Percentiles rank a stretch among this genome's conserved stretches.
phyloP scores from a whole-genome alignment of 306 rosid genomes.

The Canavalia ensiformis region DNA sequence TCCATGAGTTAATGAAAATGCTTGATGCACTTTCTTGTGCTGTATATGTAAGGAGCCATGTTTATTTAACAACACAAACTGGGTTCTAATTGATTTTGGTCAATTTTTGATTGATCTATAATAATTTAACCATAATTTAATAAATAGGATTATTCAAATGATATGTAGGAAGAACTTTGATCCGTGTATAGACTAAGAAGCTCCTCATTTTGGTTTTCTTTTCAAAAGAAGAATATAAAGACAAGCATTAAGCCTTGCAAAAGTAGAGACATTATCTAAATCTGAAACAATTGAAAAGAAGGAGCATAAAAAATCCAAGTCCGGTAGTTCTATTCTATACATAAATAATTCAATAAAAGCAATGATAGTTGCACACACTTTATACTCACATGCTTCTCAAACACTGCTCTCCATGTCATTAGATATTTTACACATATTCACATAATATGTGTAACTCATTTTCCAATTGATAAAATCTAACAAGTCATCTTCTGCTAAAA shows the following conservation, averaged over 20 bases:
- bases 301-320: slow-evolving; percentile 60
- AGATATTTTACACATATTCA: slow-evolving; percentile 44
- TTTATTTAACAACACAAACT: not conserved
- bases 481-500: slow-evolving; percentile 87
- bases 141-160: no score
- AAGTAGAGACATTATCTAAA: slow-evolving; percentile 55
- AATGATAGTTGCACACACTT: slow-evolving; percentile 51
- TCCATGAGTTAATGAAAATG: no score
- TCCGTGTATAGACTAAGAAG: slow-evolving; percentile 25
- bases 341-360: slow-evolving; percentile 41
- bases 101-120: not conserved
- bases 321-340: slow-evolving; percentile 49
- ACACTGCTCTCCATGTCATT: slow-evolving; percentile 43
- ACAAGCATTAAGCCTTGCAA: slow-evolving; percentile 52
- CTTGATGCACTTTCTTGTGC: no score
- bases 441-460: slow-evolving; percentile 51
- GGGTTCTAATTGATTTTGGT: not conserved
- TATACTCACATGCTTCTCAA: slow-evolving; percentile 47
- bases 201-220: not conserved
- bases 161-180: no score
- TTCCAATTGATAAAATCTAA: slow-evolving; percentile 55
- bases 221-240: slow-evolving; percentile 31
- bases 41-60: not conserved
- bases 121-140: not conserved
- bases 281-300: slow-evolving; percentile 58